Percentiles rank a stretch among this genome's conserved stretches.
phyloP scores from a whole-genome alignment of 2,329 filamentous ascomycete species.

The Ustilaginoidea virens region DNA sequence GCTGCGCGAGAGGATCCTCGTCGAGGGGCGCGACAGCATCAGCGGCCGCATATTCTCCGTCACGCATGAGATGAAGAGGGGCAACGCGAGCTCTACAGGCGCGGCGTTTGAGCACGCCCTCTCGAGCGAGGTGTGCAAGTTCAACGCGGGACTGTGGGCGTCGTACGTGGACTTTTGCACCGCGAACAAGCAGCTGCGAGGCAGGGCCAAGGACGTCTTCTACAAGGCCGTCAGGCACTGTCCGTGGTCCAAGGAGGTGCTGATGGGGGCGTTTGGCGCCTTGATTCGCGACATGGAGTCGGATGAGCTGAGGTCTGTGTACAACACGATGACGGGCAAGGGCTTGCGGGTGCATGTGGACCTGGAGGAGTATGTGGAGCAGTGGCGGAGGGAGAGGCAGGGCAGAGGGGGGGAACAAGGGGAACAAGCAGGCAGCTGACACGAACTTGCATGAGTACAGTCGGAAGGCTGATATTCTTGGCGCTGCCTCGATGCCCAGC shows the following conservation, averaged over 20 bases:
- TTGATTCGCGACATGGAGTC: slow-evolving; percentile 27
- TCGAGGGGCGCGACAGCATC: slow-evolving; percentile 22
- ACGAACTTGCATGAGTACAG: too few species aligned
- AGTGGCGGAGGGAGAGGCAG: slow-evolving; percentile 12
- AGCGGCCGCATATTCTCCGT: slow-evolving; percentile 33
- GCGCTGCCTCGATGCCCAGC: too few species aligned
- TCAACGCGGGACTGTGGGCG: slow-evolving; percentile 30
- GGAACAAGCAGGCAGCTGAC: too few species aligned
- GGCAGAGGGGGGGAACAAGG: too few species aligned
- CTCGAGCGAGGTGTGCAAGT: slow-evolving; percentile 20
- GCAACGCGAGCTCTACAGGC: slow-evolving; percentile 32
- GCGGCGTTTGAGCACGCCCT: slow-evolving; percentile 38
- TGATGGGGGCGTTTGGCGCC: slow-evolving; percentile 36
- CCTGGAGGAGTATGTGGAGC: slow-evolving; percentile 30
- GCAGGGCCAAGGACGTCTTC: slow-evolving; percentile 30
- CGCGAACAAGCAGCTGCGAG: slow-evolving; percentile 19
- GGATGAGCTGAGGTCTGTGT: slow-evolving; percentile 32
- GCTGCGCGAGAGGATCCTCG: slow-evolving; percentile 36
- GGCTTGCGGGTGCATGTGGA: slow-evolving; percentile 35
- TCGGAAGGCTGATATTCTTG: too few species aligned
- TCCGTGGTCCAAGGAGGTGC: slow-evolving; percentile 32
- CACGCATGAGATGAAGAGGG: slow-evolving; percentile 30
- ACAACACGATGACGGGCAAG: slow-evolving; percentile 30
- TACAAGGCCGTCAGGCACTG: slow-evolving; percentile 31
- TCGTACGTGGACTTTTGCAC: slow-evolving; percentile 33